Evolutionary conservation across 164 flowering plant species (phyloP).

Genomic region (Santalum album): DNA sequence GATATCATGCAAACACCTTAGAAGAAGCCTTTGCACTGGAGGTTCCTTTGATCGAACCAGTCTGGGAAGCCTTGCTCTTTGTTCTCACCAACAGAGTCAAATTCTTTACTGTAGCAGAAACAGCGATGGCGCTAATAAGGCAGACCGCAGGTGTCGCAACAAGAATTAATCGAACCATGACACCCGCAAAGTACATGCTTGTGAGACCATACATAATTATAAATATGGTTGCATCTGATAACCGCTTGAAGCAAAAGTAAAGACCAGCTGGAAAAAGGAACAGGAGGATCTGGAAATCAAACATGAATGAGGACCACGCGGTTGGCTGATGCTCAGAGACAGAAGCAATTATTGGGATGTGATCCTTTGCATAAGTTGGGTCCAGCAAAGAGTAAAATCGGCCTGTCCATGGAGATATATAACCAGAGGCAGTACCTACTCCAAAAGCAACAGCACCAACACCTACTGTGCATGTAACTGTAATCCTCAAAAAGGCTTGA

Average conservation of each 20-base stretch:
- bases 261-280: constrained; percentile 96
- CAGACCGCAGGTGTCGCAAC: constrained; percentile 98
- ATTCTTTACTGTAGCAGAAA: constrained; percentile 92
- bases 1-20: constrained; percentile 44
- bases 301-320: constrained; percentile 99
- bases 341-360: constrained; percentile 96
- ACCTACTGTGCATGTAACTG: constrained; percentile 63
- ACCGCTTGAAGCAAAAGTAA: constrained; percentile 93
- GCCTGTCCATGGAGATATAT: constrained; percentile 99
- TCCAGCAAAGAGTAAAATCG: constrained; percentile 93
- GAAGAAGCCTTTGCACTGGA: constrained; percentile 47
- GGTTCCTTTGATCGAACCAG: constrained; percentile 43
- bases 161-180: constrained; percentile 97
- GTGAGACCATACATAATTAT: constrained; percentile 97
- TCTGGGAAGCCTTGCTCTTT: constrained; percentile 42
- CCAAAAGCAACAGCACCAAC: constrained; percentile 80
- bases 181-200: constrained; percentile 99
- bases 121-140: constrained; percentile 95
- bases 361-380: constrained; percentile 98
- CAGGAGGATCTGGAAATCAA: constrained; percentile 91
- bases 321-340: constrained; percentile 99
- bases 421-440: constrained; percentile 92
- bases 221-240: constrained; percentile 94
- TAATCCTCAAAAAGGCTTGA: constrained; percentile 78
- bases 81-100: constrained; percentile 56